Base-by-base conservation (phyloP, 2,329 filamentous ascomycete genomes). In the Zasmidium cellare region DNA sequence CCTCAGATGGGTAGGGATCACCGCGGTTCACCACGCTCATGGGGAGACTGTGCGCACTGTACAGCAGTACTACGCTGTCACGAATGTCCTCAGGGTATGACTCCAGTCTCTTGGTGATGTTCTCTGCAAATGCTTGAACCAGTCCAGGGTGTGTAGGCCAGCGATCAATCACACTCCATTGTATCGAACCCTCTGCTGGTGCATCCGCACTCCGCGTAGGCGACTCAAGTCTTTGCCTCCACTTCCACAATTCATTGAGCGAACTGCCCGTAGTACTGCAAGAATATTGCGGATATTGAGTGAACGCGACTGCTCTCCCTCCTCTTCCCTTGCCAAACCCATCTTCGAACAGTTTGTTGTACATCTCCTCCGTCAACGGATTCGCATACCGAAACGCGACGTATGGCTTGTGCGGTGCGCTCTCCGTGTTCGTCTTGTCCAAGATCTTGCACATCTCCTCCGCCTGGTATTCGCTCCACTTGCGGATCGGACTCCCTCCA, bases 21-120 rank as follows among this genome's bases (percentile, higher is more conserved):
- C 94, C 88, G 81, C 93, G 84, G 77, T 99, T 99, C 54, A 99
- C 92, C 9, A 99, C 94, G 54, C 88, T 89, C 94, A 99, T 99
- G 38, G 94, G 94, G 66, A 99, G 78, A 69, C 91, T 96, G 78
- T 99, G 94, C 1, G 94, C 94, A 2, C 92, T 67, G 76, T 97
- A 99, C 16, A 99, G 80, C 38, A 99, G 77, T 2, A 97, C 87
- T 1, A 93, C 94, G 60, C 91, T 80, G 57, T 90, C 86, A 64
- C 92, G 82, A 65, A 87, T 83, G 61, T 94, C 91, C 69, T 88
- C 84, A 0, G 93, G 91, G 68, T 97, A 99, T 61, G 90, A 89
- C 24, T 84, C 82, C 44, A 99, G 80, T 69, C 90, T 92, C 55
- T 86, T 87, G 76, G 96, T 90, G 55, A 99, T 96, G 72, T 96